Conservation (phyloP, 768 basidiomycete genomes). For the Suillus occidentalis region DNA sequence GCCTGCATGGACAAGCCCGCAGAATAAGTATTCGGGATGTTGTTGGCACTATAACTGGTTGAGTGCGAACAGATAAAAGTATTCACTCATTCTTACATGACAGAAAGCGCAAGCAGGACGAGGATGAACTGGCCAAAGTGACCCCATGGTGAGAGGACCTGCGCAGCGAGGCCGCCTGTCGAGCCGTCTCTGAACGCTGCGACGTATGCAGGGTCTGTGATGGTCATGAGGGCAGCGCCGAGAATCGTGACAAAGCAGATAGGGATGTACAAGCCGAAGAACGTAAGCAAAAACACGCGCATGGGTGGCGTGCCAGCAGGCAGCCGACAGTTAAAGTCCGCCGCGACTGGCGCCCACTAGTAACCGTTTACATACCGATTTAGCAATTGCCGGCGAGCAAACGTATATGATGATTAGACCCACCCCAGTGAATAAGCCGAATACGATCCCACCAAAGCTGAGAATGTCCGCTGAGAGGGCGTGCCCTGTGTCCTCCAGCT, state of each 20-base stretch:
- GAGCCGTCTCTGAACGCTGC: slow-evolving; percentile 40
- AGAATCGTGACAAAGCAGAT: slow-evolving; percentile 37
- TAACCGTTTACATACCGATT: neutral
- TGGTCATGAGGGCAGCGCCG: slow-evolving; percentile 43
- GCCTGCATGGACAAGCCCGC: slow-evolving; percentile 47
- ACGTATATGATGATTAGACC: slow-evolving; percentile 6
- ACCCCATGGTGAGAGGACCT: slow-evolving; percentile 45
- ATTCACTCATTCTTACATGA: slow-evolving; percentile 30
- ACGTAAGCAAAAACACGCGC: slow-evolving; percentile 49
- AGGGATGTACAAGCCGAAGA: slow-evolving; percentile 51
- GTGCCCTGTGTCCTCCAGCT: slow-evolving; percentile 43
- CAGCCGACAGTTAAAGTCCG: slow-evolving; percentile 54
- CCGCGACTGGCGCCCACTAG: slow-evolving; percentile 50
- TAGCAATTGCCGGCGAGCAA: neutral
- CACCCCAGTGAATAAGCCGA: slow-evolving; percentile 47
- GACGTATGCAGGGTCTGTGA: slow-evolving; percentile 39
- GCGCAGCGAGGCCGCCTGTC: slow-evolving; percentile 44
- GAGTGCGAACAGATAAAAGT: slow-evolving; percentile 6
- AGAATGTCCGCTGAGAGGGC: slow-evolving; percentile 48
- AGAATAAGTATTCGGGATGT: slow-evolving; percentile 48
- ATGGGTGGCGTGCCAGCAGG: slow-evolving; percentile 42
- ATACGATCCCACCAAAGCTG: slow-evolving; percentile 52
- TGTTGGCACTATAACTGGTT: slow-evolving; percentile 31
- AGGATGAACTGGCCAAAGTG: slow-evolving; percentile 43
- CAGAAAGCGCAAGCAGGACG: slow-evolving; percentile 43